Evolutionary conservation across 352 stramenopile genomes (phyloP).

Genomic region (Pythium apleroticum): DNA sequence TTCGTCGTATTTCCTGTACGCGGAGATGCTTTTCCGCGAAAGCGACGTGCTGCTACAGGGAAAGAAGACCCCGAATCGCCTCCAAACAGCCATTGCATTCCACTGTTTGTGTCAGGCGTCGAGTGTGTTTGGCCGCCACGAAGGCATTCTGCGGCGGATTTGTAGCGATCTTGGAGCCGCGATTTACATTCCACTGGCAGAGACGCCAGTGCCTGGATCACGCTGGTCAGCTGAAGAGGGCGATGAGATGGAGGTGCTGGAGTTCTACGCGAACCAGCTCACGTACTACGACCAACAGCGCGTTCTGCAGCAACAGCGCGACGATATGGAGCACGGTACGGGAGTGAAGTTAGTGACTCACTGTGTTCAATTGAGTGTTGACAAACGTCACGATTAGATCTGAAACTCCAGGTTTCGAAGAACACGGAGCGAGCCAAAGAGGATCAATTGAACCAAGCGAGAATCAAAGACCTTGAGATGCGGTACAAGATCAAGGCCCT

Average conservation of each 20-base stretch:
- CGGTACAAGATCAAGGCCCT: constrained; percentile 49
- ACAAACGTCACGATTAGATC: constrained; percentile 30
- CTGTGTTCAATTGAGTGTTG: background rate
- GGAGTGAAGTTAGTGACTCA: background rate
- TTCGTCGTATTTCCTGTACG: constrained; percentile 73
- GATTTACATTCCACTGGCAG: constrained; percentile 54
- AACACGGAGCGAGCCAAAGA: constrained; percentile 38
- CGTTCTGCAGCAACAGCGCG: constrained; percentile 44
- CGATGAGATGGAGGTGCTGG: constrained; percentile 54
- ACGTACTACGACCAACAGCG: constrained; percentile 65
- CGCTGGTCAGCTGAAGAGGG: constrained; percentile 18
- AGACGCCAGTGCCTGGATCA: constrained; percentile 2
- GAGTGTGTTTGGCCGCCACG: constrained; percentile 58
- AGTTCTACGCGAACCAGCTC: constrained; percentile 54
- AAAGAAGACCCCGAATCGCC: constrained; percentile 61
- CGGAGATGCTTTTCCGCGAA: constrained; percentile 72
- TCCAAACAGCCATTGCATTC: constrained; percentile 74
- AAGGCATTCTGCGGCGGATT: constrained; percentile 55
- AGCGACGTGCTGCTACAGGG: constrained; percentile 55
- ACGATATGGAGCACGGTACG: constrained; percentile 49
- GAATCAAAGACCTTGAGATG: constrained; percentile 50
- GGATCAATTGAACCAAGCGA: constrained; percentile 35
- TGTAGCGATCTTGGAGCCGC: constrained; percentile 56
- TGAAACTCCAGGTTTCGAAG: constrained; percentile 32
- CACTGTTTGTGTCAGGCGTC: constrained; percentile 70